Evolutionary conservation across 2,329 filamentous ascomycete species (phyloP), one percentile per base, ranked within the genome.

Genomic region (Diaporthe citri): DNA sequence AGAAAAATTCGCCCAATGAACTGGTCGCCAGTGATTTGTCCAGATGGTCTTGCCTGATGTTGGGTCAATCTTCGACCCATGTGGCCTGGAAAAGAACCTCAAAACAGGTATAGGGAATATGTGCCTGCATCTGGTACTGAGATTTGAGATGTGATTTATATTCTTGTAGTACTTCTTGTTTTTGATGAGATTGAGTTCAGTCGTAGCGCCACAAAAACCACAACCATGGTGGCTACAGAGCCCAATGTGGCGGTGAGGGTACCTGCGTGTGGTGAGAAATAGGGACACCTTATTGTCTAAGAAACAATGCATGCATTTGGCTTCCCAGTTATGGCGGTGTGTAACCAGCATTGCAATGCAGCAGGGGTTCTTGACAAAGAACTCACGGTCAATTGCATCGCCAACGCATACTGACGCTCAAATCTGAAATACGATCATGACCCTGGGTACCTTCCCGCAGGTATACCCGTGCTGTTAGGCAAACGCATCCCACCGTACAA

Each of bases 301-400:
- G 15, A 48, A 13, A 13, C 10, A 15, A 5, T 13, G 34, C 4
- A n/a, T 31, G 12, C 20, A 12, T 46, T 17, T 20, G 34, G 20
- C 20, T 66, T 12, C 20, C 7, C 8, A 46, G 4, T 13, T 31
- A 4, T 9, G 25, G 28, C 43, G 60, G 41, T 66, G 60, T 48
- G 41, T 25, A 34, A n/a, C 20, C 25, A 34, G 25, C 17, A 4
- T 46, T 22, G 15, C 41, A 20, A 7, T 64, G 8, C 39, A 51
- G 62, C 62, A 51, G 62, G 43, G 43, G 62, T 3, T 22, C 22
- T 12, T 6, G 43, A 66, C 62, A 66, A 66, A 66, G 62, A 66
- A 51, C 9, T 51, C 43, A 48, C 62, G 62, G 62, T n/a, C 51
- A 34, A 5, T 17, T 66, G 43, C 62, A 31, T 25, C 12, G 28